Percentiles rank a stretch among this genome's conserved stretches.
Conservation (phyloP, 495 filamentous ascomycete genomes). For the Lophiostoma macrostomum region DNA sequence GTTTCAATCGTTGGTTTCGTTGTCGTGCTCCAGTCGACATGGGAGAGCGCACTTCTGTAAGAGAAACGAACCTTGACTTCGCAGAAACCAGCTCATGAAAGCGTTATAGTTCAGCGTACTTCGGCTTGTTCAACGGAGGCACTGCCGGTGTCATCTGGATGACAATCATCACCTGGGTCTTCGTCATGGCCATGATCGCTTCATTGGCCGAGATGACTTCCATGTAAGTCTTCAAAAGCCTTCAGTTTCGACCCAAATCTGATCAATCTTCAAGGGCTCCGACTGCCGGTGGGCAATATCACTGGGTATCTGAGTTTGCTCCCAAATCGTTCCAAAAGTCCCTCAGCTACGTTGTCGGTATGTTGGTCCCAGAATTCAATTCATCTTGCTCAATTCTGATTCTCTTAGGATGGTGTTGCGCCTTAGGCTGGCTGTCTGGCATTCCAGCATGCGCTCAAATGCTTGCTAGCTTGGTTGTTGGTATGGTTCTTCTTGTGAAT, state of each 20-base stretch:
- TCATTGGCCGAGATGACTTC: constrained; percentile 22
- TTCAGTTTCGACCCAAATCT: background rate
- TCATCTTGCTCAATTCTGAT: background rate
- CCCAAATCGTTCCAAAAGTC: constrained; percentile 39
- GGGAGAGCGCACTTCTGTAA: constrained; percentile 3
- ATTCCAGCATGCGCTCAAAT: constrained; percentile 10
- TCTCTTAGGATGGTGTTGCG: constrained; percentile 8
- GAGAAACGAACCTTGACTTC: background rate
- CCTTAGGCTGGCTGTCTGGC: constrained; percentile 10
- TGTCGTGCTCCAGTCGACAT: constrained; percentile 3
- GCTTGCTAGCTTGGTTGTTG: constrained; percentile 4
- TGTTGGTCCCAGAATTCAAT: background rate
- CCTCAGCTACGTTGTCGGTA: constrained; percentile 45
- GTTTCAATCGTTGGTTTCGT: constrained; percentile 8
- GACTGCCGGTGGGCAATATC: constrained; percentile 40
- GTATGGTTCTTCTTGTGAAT: constrained; percentile 11
- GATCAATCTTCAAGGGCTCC: constrained; percentile 6
- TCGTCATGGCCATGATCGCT: constrained; percentile 1
- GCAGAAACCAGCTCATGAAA: background rate
- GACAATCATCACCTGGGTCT: constrained; percentile 1
- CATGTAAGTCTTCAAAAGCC: constrained; percentile 7
- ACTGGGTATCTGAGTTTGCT: constrained; percentile 46
- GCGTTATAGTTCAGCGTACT: background rate
- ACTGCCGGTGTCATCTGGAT: constrained; percentile 25
- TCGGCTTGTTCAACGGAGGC: constrained; percentile 18